phyloP scores from a whole-genome alignment of 2,329 filamentous ascomycete species.

The Escovopsis sp. region DNA sequence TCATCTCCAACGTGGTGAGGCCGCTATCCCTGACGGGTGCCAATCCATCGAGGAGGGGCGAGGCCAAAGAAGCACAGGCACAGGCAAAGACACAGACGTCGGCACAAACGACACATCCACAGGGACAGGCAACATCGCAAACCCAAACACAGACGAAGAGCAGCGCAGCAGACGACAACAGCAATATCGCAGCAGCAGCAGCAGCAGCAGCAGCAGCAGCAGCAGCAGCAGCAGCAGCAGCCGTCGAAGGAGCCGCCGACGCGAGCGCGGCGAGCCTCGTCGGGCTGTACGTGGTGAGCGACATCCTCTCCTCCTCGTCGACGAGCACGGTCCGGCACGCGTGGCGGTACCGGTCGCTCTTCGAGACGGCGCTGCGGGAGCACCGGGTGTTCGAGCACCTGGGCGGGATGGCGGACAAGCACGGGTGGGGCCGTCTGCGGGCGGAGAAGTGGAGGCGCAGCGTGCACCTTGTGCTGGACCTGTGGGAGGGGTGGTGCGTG shows the following conservation, averaged over 20 bases:
- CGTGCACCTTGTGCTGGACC: slow-evolving; percentile 48
- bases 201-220: too few relatives aligned
- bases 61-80: slow-evolving; percentile 18
- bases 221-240: neutral
- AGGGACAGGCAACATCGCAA: too few relatives aligned
- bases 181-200: slow-evolving; percentile 13
- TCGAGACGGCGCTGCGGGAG: slow-evolving; percentile 55
- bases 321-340: slow-evolving; percentile 67
- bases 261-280: slow-evolving; percentile 61
- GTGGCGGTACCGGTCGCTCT: slow-evolving; percentile 72
- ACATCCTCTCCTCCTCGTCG: slow-evolving; percentile 64
- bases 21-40: slow-evolving; percentile 61
- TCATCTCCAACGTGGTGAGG: slow-evolving; percentile 65
- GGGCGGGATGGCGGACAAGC: slow-evolving; percentile 54
- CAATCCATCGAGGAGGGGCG: slow-evolving; percentile 39
- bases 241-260: slow-evolving; percentile 31
- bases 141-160: too few relatives aligned
- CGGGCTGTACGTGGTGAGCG: slow-evolving; percentile 60
- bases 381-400: slow-evolving; percentile 60
- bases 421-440: slow-evolving; percentile 66
- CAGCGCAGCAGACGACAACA: slow-evolving; percentile 20
- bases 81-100: too few relatives aligned
- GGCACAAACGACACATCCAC: too few relatives aligned
- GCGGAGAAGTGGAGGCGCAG: slow-evolving; percentile 76
- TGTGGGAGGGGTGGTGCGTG: slow-evolving; percentile 59